Base-by-base conservation (phyloP, 352 stramenopile genomes). In the Globisporangium mamillatum region DNA sequence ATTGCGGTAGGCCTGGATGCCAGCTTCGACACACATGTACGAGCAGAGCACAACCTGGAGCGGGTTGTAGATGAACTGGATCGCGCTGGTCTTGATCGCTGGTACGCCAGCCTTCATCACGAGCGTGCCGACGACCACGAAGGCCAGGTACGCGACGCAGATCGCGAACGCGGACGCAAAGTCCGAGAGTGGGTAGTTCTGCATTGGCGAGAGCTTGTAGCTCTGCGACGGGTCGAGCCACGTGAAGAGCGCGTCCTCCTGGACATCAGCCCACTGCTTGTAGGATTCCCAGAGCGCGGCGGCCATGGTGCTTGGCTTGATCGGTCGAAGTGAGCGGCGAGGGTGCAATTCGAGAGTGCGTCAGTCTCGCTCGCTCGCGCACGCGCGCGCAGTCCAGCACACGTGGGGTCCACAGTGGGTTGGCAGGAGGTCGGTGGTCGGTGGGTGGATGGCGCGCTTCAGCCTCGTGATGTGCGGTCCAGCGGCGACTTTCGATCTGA, bases 61-160 rank as follows among this genome's bases (percentile, higher is more conserved):
- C 53, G 97, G 92, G 82, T 99, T 99, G 93, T 99, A 99, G 20
- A 98, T 36, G 75, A 99, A 98, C 76, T 98, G 97, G 67, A 98
- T 76, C 18, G 72, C 68, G 36, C 71, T 82, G 24, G 86, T 93
- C 71, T 94, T 94, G 69, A 94, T 81, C 44, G 75, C 79, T 10
- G 84, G 84, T 55, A 92, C 73, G n/a, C 76, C 80, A 9, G 81
- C 66, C 73, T 90, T 93, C 87, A 94, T 95, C n/a, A 92, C 61
- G 10, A 86, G 41, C 72, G 82, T 88, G 61, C 85, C 85, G 46
- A 92, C 69, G 57, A 93, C 75, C 29, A 93, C 84, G 63, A 93
- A 91, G 32, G 75, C 57, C 16, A 89, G 50, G 70, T 93, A 93
- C 29, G 62, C 84, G 50, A 90, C 68, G 64, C 79, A 86, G 60